Evolutionary conservation across 805 yeast species (phyloP).

Genomic region (Myxozyma neglecta): DNA sequence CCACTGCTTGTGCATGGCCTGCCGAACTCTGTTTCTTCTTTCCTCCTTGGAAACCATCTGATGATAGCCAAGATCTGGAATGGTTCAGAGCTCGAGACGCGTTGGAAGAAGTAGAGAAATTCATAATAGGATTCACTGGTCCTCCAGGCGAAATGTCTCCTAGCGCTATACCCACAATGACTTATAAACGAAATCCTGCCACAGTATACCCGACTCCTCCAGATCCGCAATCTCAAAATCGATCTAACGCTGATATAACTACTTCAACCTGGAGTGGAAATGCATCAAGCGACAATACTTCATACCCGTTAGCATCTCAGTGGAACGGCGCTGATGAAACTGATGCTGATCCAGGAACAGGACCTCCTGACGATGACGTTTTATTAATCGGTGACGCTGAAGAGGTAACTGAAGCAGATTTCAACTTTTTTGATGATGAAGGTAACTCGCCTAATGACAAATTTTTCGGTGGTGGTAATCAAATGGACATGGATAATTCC

Average conservation of each 20-base stretch:
- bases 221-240: slow-evolving; percentile 34
- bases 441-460: not conserved
- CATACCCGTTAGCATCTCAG: slow-evolving; percentile 8
- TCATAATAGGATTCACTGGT: slow-evolving; percentile 16
- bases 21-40: slow-evolving; percentile 33
- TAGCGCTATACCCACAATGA: not conserved
- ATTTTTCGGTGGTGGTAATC: slow-evolving; percentile 20
- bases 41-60: slow-evolving; percentile 1
- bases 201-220: slow-evolving; percentile 42
- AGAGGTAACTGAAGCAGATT: slow-evolving; percentile 47
- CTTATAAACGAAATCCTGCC: slow-evolving; percentile 15
- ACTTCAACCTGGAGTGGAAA: slow-evolving; percentile 3
- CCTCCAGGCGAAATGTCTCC: slow-evolving; percentile 9
- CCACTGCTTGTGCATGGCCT: slow-evolving; percentile 34
- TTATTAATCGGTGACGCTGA: slow-evolving; percentile 40
- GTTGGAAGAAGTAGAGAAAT: slow-evolving; percentile 29
- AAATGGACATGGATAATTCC: slow-evolving; percentile 5
- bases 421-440: slow-evolving; percentile 44
- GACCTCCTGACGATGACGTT: slow-evolving; percentile 19
- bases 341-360: slow-evolving; percentile 12
- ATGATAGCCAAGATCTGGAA: slow-evolving; percentile 21
- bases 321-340: slow-evolving; percentile 8
- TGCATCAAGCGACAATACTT: slow-evolving; percentile 2
- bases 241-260: slow-evolving; percentile 10
- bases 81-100: slow-evolving; percentile 33